Evolutionary conservation across 1,139 yeast genomes (phyloP), one percentile per base, ranked within the genome.

Genomic region (Diutina scorzettiae): DNA sequence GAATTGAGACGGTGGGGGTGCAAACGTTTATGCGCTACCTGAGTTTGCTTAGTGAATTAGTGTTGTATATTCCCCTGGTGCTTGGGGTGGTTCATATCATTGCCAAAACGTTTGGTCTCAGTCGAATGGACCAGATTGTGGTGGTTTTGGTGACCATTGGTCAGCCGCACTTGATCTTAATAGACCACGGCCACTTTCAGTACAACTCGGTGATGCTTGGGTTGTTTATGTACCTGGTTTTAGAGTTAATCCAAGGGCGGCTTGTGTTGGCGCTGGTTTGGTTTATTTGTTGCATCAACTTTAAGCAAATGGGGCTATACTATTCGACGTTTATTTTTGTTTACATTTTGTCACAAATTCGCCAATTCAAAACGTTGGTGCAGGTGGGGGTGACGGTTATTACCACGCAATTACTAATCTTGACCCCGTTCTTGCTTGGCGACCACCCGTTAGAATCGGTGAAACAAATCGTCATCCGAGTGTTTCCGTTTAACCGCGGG

Each of bases 101-200:
- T 1, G 46, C 49, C 25, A 76, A 75, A 47, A 57, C 62, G 47
- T 64, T 65, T 47, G 69, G 66, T 44, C 57, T 73, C 43, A 68
- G 76, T 14, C 71, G 94, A 41, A 78, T 84, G 58, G 86, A 83
- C 53, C 95, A 83, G 56, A 78, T 82, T 18, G 72, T 81, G 32
- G 77, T 82, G 16, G 76, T 87, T 0, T 79, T 86, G 6, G 77
- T 85, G 7, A 77, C 87, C 19, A 58, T 89, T 41, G 78, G 79
- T 56, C 94, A 82, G 56, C 96, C 98, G 0, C 72, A 84, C 4
- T 66, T 91, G 48, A 72, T 84, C 39, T 68, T 93, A 45, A 79
- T 93, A 44, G 99, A 93, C 57, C 96, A 93, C 59, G 98, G 98
- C 9, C 98, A 93, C 61, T 93, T 91, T 62, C 98, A 93, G 62